Conservation (phyloP, 495 filamentous ascomycete genomes). For the Apodospora peruviana region DNA sequence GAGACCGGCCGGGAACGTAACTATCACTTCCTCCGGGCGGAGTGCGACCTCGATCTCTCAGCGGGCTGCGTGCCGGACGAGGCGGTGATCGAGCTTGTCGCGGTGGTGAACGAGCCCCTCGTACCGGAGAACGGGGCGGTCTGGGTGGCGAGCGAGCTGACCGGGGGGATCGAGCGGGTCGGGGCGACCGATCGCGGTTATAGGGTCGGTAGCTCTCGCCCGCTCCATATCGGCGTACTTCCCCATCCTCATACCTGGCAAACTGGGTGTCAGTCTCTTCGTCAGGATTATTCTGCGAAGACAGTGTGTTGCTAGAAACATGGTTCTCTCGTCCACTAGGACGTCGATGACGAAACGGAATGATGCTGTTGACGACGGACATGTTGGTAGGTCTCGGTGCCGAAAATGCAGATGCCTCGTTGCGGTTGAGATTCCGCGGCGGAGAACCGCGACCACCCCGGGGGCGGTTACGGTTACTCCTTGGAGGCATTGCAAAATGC, state of each 20-base stretch:
- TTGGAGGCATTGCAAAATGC: too few species aligned
- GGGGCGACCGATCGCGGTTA: constrained; percentile 42
- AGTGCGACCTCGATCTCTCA: constrained; percentile 24
- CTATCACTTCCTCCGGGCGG: constrained; percentile 27
- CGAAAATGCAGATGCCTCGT: too few species aligned
- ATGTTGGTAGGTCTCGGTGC: background rate
- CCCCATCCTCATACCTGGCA: constrained; percentile 48
- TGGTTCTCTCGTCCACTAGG: background rate
- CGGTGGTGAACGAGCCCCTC: background rate
- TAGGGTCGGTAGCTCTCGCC: constrained; percentile 52
- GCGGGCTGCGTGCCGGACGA: constrained; percentile 36
- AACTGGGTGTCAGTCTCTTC: constrained; percentile 6
- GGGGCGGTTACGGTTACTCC: too few species aligned
- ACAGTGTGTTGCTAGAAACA: background rate
- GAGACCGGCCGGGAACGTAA: constrained; percentile 31
- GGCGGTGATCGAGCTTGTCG: constrained; percentile 21
- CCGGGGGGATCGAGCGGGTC: constrained; percentile 7
- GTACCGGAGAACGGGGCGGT: too few species aligned
- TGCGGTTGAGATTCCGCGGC: too few species aligned
- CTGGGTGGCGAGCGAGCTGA: constrained; percentile 13
- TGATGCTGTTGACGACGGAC: background rate
- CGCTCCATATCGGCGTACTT: constrained; percentile 50
- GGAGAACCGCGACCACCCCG: too few species aligned
- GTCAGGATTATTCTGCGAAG: background rate
- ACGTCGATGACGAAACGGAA: background rate